phyloP scores from a whole-genome alignment of 352 stramenopile species.

The Phytophthora fragariae region DNA sequence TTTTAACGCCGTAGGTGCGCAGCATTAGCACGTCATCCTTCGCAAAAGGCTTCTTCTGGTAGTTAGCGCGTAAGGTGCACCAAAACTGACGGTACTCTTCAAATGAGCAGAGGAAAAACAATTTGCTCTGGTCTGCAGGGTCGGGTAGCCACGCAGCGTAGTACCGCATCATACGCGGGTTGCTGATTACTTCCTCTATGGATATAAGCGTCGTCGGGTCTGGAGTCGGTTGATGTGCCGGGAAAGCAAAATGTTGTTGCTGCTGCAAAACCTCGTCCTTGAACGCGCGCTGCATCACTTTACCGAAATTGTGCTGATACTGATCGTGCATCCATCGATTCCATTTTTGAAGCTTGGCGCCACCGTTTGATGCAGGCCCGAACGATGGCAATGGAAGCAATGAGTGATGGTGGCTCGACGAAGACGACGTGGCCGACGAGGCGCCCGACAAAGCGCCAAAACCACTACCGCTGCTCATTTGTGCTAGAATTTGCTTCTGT shows the following conservation, averaged over 20 bases:
- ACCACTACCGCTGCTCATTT: slow-evolving; percentile 47
- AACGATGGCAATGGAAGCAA: slow-evolving; percentile 41
- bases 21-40: slow-evolving; percentile 88
- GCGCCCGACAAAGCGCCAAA: slow-evolving; percentile 21
- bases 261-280: slow-evolving; percentile 64
- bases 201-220: slow-evolving; percentile 67
- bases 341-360: slow-evolving; percentile 87
- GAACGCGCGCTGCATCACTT: slow-evolving; percentile 70
- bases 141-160: slow-evolving; percentile 71
- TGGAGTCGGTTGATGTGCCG: slow-evolving; percentile 37
- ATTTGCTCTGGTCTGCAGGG: slow-evolving; percentile 69
- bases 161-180: slow-evolving; percentile 84
- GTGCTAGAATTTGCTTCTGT: slow-evolving; percentile 73
- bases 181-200: slow-evolving; percentile 83
- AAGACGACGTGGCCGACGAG: slow-evolving; percentile 29
- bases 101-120: slow-evolving; percentile 86
- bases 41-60: slow-evolving; percentile 68
- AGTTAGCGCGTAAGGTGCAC: slow-evolving; percentile 74
- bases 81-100: slow-evolving; percentile 81
- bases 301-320: slow-evolving; percentile 78
- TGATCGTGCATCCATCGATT: slow-evolving; percentile 82
- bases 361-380: slow-evolving; percentile 44
- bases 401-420: slow-evolving; percentile 34
- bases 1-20: slow-evolving; percentile 88
- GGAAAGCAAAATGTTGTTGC: slow-evolving; percentile 42